phyloP scores from a whole-genome alignment of 2,329 filamentous ascomycete genomes.

The Colletotrichum spaethianum region DNA sequence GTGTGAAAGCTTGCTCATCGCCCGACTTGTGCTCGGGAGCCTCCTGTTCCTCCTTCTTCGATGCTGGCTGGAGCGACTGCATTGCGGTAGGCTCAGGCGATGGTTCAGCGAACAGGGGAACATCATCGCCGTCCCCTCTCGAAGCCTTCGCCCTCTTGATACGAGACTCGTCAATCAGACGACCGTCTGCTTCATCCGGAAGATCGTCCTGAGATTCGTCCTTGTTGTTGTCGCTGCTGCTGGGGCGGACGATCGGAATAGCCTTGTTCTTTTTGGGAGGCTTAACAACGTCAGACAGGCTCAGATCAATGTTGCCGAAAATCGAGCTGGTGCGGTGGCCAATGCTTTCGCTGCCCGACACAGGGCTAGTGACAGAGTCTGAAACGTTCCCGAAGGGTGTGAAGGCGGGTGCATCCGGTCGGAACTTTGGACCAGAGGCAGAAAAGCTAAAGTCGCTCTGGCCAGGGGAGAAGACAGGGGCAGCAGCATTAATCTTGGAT shows the following conservation, averaged over 20 bases:
- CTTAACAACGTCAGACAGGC: constrained; percentile 73
- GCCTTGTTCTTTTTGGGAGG: constrained; percentile 83
- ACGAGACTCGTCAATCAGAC: constrained; percentile 74
- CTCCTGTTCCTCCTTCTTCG: constrained; percentile 30
- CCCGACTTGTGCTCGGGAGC: constrained; percentile 38
- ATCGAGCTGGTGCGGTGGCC: constrained; percentile 67
- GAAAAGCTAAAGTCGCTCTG: constrained; percentile 79
- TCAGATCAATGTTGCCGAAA: constrained; percentile 78
- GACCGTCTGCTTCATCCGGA: constrained; percentile 71
- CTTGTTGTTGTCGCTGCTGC: constrained; percentile 60
- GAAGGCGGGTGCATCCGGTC: constrained; percentile 83
- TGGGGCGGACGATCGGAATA: constrained; percentile 82
- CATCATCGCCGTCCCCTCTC: constrained; percentile 77
- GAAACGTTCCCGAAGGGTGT: constrained; percentile 71
- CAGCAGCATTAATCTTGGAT: constrained; percentile 76
- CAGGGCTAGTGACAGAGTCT: constrained; percentile 62
- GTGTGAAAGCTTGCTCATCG: constrained; percentile 60
- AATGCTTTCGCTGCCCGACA: constrained; percentile 60
- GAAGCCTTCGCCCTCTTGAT: constrained; percentile 81
- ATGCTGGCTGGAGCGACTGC: constrained; percentile 30
- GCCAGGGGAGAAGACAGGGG: constrained; percentile 79
- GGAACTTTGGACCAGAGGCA: constrained; percentile 76
- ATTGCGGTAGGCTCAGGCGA: constrained; percentile 47
- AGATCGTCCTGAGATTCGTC: constrained; percentile 47
- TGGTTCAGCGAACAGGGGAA: constrained; percentile 80